phyloP scores from a whole-genome alignment of 768 basidiomycete genomes.

The Naganishia kalamii region DNA sequence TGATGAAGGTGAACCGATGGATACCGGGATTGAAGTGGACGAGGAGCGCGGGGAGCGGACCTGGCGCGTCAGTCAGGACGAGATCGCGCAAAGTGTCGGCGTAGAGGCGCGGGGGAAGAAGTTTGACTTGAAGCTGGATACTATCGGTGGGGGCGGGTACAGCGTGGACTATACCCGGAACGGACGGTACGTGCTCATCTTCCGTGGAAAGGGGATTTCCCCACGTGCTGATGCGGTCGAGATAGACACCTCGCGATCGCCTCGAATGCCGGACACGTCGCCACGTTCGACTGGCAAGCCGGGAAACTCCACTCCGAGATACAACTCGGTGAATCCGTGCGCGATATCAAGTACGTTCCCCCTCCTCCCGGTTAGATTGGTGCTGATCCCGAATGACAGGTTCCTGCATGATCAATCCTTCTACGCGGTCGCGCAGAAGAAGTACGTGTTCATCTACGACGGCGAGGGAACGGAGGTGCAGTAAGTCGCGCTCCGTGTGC shows the following conservation, averaged over 20 bases:
- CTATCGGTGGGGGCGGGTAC: slow-evolving; percentile 62
- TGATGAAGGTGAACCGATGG: slow-evolving; percentile 9
- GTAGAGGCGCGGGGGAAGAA: slow-evolving; percentile 42
- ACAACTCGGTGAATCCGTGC: slow-evolving; percentile 78
- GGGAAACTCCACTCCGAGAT: slow-evolving; percentile 79
- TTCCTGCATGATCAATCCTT: slow-evolving; percentile 89
- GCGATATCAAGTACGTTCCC: slow-evolving; percentile 75
- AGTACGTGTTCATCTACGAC: slow-evolving; percentile 94
- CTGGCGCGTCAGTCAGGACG: slow-evolving; percentile 77
- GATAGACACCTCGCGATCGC: slow-evolving; percentile 76
- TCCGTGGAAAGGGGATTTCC: background rate
- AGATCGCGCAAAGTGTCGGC: slow-evolving; percentile 54
- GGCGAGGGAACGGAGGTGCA: slow-evolving; percentile 88
- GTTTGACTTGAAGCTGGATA: slow-evolving; percentile 76
- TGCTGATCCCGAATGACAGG: slow-evolving; percentile 47
- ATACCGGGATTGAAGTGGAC: slow-evolving; percentile 63
- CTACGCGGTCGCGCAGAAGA: slow-evolving; percentile 91
- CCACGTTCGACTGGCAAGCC: slow-evolving; percentile 88
- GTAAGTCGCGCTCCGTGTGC: slow-evolving; percentile 32
- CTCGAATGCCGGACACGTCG: slow-evolving; percentile 74
- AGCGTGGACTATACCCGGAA: slow-evolving; percentile 79
- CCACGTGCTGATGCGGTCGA: slow-evolving; percentile 6
- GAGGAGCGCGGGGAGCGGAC: slow-evolving; percentile 71
- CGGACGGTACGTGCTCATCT: slow-evolving; percentile 57
- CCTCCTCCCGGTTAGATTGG: background rate